Conservation (phyloP, 2,329 filamentous ascomycete genomes). For the Penicillium sp. region DNA sequence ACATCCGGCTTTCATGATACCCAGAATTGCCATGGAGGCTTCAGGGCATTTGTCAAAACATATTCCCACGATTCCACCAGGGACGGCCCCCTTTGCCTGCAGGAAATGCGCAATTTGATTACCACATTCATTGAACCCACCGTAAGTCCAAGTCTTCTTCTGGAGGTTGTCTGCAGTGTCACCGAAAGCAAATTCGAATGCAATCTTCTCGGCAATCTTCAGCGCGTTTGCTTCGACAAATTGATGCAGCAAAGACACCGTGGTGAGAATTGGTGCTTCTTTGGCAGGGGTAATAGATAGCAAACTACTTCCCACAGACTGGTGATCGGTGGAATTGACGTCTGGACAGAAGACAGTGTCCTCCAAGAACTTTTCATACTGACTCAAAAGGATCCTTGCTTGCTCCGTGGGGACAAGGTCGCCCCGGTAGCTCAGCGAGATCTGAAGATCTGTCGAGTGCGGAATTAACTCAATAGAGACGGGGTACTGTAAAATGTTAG, state of each 20-base stretch:
- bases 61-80: conserved; percentile 67
- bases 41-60: conserved; percentile 85
- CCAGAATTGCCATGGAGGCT: conserved; percentile 78
- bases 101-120: conserved; percentile 72
- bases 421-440: conserved; percentile 66
- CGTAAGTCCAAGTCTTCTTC: conserved; percentile 68
- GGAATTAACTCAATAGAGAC: conserved; percentile 79
- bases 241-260: conserved; percentile 67
- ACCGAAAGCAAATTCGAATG: conserved; percentile 71
- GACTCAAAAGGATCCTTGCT: conserved; percentile 63
- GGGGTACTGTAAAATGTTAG: conserved; percentile 55
- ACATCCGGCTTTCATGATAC: conserved; percentile 78
- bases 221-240: conserved; percentile 68
- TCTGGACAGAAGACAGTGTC: conserved; percentile 57
- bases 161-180: conserved; percentile 51
- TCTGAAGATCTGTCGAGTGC: conserved; percentile 48
- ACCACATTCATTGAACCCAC: conserved; percentile 67
- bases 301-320: conserved; percentile 23
- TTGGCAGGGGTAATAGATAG: conserved; percentile 68
- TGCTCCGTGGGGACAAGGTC: conserved; percentile 68
- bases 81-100: conserved; percentile 46
- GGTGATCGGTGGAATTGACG: conserved; percentile 41
- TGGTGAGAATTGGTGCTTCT: conserved; percentile 56
- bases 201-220: conserved; percentile 58
- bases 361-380: conserved; percentile 68